Evolutionary conservation across 345 rosid species (phyloP), one percentile per base, ranked within the genome.

Genomic region (Tarenaya hassleriana): DNA sequence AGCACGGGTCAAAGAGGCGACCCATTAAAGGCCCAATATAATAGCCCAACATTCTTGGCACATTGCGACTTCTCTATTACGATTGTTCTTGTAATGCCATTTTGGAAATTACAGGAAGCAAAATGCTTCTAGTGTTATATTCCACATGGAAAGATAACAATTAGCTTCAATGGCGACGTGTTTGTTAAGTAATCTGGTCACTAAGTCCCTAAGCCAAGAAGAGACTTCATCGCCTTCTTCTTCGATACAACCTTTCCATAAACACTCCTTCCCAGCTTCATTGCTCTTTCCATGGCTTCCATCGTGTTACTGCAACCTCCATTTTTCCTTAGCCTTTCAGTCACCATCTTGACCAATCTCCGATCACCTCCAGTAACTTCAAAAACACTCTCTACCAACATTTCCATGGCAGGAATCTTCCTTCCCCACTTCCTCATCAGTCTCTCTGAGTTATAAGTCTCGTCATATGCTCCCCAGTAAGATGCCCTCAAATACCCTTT

Each of bases 401-500:
- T 66, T 47, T 82, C 87, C 44, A 52, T 17, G 0, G 69, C 37
- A 1, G 92, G 95, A 63, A 87, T 63, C 64, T 78, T 71, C 60
- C 87, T 74, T 41, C 88, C 84, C 95, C 87, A 80, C 57, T 70
- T 71, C 79, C 47, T 87, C 71, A 76, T 42, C 17, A 40, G 41
- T 58, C 80, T 77, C 50, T 86, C 87, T 1, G 77, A 74, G 14
- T 72, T 56, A 29, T 91, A 87, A 10, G 62, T 55, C 59, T 75
- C 82, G 10, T 52, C 50, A 41, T 87, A 91, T 4, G 72, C 76
- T 33, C 45, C 64, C 98, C 92, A 91, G 37, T 75, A 76, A 4
- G 98, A 91, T 14, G 98, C 86, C 69, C 94, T 82, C 71, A 86
- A 9, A 45, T 70, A 74, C 4, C 95, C 95, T 65, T 71, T 91